These are phyloP conservation scores for Microbotryomycetes sp. DNA, from an alignment of 1,284 basidiomycete genomes.

Conservation along the genomic window DNA sequence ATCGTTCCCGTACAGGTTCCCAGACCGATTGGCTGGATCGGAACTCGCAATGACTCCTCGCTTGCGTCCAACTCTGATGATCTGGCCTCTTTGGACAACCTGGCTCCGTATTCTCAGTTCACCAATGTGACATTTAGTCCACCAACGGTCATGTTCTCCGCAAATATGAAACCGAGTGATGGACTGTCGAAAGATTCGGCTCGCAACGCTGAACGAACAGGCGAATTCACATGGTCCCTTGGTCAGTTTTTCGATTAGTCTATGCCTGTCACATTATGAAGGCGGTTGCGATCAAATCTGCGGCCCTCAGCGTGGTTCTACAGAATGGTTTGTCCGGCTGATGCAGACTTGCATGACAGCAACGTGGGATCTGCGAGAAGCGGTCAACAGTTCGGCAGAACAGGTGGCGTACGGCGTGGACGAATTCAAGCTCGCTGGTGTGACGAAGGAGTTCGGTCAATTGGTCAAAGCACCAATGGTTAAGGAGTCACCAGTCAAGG, in stretches of 20 bases:
- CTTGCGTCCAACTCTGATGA: neutral
- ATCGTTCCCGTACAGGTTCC: too few species aligned
- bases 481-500: slow-evolving; percentile 7
- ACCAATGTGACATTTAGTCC: slow-evolving; percentile 5
- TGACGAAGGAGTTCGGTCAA: slow-evolving; percentile 5
- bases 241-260: neutral
- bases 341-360: neutral
- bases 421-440: slow-evolving; percentile 8
- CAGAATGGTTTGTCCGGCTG: neutral
- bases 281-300: neutral
- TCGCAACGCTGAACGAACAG: neutral
- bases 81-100: too few species aligned
- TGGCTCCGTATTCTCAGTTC: slow-evolving; percentile 8
- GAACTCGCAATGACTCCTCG: slow-evolving; percentile 3
- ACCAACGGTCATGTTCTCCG: slow-evolving; percentile 5
- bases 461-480: slow-evolving; percentile 12
- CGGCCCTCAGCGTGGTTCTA: neutral
- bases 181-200: slow-evolving; percentile 5
- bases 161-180: neutral
- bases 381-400: slow-evolving; percentile 7
- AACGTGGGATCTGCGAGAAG: slow-evolving; percentile 13
- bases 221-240: slow-evolving; percentile 8
- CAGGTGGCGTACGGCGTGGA: slow-evolving; percentile 8
- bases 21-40: slow-evolving; percentile 13
- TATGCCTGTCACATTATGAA: neutral